Evolutionary conservation across 768 basidiomycete genomes (phyloP).

Genomic region (Cantharellus cinnabarinus): DNA sequence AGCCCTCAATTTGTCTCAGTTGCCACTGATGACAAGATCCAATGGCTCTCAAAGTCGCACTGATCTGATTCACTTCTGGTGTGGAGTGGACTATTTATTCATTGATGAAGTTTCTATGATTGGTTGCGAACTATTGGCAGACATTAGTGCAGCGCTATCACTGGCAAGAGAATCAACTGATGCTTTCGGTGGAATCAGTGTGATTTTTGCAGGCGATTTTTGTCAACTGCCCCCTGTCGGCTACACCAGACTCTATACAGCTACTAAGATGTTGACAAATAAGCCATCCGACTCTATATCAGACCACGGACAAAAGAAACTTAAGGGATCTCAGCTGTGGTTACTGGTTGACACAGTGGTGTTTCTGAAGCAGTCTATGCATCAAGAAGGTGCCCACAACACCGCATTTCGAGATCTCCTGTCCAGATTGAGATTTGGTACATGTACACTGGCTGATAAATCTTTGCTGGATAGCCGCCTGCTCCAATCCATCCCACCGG

Average conservation of each 20-base stretch:
- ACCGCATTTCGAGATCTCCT: not conserved
- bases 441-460: not conserved
- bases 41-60: not conserved
- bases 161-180: not conserved
- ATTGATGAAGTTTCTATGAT: slow-evolving; percentile 8
- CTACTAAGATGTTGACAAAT: not conserved
- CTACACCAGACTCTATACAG: not conserved
- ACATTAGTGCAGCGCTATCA: slow-evolving; percentile 1
- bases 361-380: not conserved
- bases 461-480: not conserved
- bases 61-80: slow-evolving; percentile 4
- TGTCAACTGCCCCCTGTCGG: slow-evolving; percentile 4
- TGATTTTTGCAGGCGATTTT: slow-evolving; percentile 6
- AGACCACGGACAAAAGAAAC: not conserved
- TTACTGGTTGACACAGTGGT: not conserved
- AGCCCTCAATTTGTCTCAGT: not conserved
- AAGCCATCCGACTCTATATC: not conserved
- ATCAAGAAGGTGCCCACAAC: not conserved
- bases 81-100: slow-evolving; percentile 5
- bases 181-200: slow-evolving; percentile 4
- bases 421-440: not conserved
- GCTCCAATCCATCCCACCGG: not conserved
- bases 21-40: not conserved
- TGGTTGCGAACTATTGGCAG: not conserved
- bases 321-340: not conserved